These are phyloP conservation scores for Butyriboletus loyo DNA, from an alignment of 768 basidiomycete species.

Conservation along the genomic window DNA sequence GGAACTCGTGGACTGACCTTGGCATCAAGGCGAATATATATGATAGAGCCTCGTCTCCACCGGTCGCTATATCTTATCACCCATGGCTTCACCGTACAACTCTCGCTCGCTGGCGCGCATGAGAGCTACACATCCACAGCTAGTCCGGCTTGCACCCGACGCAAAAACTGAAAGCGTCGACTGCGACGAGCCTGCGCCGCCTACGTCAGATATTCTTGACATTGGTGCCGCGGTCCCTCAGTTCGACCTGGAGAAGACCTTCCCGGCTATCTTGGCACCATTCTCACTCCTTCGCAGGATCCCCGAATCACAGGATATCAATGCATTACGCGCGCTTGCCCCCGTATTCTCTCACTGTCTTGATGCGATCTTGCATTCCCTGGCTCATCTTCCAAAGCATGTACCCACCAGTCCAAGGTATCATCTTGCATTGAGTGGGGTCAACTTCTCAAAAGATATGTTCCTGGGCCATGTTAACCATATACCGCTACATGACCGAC, in stretches of 20 bases:
- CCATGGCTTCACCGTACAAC: conserved; percentile 7
- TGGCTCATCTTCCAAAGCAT: conserved; percentile 21
- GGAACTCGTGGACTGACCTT: conserved; percentile 5
- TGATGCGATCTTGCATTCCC: conserved; percentile 27
- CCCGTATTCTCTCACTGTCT: conserved; percentile 24
- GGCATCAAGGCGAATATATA: conserved; percentile 2
- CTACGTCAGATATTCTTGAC: conserved; percentile 16
- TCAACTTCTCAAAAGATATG: conserved; percentile 20
- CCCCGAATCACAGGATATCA: conserved; percentile 22
- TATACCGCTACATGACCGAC: conserved; percentile 1
- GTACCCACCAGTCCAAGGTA: conserved; percentile 22
- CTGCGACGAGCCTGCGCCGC: conserved; percentile 26
- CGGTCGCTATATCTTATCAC: not conserved
- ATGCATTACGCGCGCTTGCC: conserved; percentile 28
- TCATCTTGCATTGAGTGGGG: conserved; percentile 16
- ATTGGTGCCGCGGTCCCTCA: conserved; percentile 6
- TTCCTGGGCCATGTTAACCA: conserved; percentile 22
- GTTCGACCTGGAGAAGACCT: conserved; percentile 34
- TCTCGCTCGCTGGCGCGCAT: conserved; percentile 14
- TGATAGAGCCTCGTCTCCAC: too few relatives aligned
- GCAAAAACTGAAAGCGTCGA: conserved; percentile 22
- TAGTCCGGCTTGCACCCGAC: not conserved
- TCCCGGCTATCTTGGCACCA: conserved; percentile 35
- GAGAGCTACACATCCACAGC: not conserved
- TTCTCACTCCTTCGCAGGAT: conserved; percentile 26